Evolutionary conservation across 768 basidiomycete species (phyloP), one percentile per base, ranked within the genome.

Genomic region (Steccherinum ochraceum): DNA sequence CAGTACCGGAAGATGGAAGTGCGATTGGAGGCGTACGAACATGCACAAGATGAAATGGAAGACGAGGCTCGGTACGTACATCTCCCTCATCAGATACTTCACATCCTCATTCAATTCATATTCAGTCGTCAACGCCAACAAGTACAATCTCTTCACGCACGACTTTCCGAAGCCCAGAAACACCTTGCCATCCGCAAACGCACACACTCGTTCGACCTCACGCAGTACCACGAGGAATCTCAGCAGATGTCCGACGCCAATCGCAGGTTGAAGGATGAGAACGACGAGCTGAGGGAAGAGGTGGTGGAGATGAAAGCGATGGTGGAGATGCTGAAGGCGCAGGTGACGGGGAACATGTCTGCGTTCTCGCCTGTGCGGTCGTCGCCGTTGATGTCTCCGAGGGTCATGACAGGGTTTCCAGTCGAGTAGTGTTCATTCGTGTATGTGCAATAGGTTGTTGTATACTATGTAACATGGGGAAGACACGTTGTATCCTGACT

Each of bases 241-340:
- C 59, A 64, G 1, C 77, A 80, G 60, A 61, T 83, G 40, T 66
- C 62, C n/a, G 66, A 72, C 18, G 65, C 69, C n/a, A 86, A 86
- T 56, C 66, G 69, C 43, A 72, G 69, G 49, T 61, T 89, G 41
- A 69, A 72, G 26, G 78, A 80, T 19, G 78, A 85, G 55, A 91
- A 89, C 53, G 63, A 64, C 2, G 73, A 74, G 20, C 56, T 82
- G 51, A 62, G 67, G 40, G 78, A 81, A 20, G 79, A 81, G 55
- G 65, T 78, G 39, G 79, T 89, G 54, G 86, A 88, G 58, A 64
- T 89, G 66, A 75, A 74, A 51, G 83, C 80, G 20, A 87, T 85
- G 75, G 72, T 89, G 11, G 86, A 89, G 58, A 59, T 80, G 19
- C 63, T 89, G 58, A 84, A 78, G 56, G 76, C 72, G 45, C 78